phyloP scores from a whole-genome alignment of 352 stramenopile genomes.

The Phytophthora citrophthora region DNA sequence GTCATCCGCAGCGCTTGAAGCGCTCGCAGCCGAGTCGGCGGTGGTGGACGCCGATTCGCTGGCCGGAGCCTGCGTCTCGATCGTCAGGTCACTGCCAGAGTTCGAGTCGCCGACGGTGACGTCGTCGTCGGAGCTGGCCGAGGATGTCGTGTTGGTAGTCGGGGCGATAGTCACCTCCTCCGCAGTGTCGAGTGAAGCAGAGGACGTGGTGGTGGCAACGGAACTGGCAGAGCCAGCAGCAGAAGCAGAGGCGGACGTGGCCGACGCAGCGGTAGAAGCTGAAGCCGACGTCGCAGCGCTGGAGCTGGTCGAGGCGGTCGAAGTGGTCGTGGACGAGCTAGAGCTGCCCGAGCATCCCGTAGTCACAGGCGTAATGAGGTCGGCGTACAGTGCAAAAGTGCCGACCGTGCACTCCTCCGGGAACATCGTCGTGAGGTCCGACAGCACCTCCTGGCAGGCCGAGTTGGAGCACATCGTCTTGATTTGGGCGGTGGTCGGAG shows the following conservation, averaged over 20 bases:
- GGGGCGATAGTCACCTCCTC: constrained; percentile 30
- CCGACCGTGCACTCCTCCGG: constrained; percentile 43
- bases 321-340: constrained; percentile 12
- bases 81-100: constrained; percentile 34
- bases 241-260: constrained; percentile 19
- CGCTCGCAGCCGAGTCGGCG: constrained; percentile 23
- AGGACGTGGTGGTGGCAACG: constrained; percentile 9
- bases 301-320: constrained; percentile 14
- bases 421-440: constrained; percentile 27
- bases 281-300: constrained; percentile 11
- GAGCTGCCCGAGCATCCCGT: constrained; percentile 30
- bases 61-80: constrained; percentile 29
- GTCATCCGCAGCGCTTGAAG: constrained; percentile 25
- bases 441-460: constrained; percentile 40
- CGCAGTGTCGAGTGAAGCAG: constrained; percentile 18
- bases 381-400: constrained; percentile 31
- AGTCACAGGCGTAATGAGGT: constrained; percentile 42
- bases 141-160: constrained; percentile 34
- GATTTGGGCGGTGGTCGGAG: constrained; percentile 26
- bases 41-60: constrained; percentile 22
- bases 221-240: constrained; percentile 14
- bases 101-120: constrained; percentile 33
- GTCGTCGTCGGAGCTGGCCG: constrained; percentile 28
- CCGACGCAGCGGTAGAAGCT: constrained; percentile 6
- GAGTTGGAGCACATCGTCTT: constrained; percentile 36